phyloP scores from a whole-genome alignment of 2,329 filamentous ascomycete genomes.

The Neonectria ditissima region DNA sequence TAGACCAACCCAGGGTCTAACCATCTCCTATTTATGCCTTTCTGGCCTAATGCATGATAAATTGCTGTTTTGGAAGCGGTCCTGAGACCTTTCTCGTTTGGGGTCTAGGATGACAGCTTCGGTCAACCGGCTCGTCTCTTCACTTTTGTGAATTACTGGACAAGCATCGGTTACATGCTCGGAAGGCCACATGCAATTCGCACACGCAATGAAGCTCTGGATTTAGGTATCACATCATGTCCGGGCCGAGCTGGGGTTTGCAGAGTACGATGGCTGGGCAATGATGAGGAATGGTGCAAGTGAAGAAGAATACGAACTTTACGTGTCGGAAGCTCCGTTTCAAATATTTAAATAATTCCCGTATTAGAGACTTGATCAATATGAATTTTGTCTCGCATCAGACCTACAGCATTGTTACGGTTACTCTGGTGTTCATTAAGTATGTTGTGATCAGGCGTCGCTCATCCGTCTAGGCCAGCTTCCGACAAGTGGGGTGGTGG shows the following conservation, averaged over 20 bases:
- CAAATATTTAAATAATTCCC: background rate
- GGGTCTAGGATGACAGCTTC: background rate
- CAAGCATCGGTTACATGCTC: background rate
- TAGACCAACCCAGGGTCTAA: background rate
- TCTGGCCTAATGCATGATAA: background rate
- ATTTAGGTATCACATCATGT: slow-evolving; percentile 21
- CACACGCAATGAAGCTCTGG: slow-evolving; percentile 15
- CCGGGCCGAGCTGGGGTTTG: slow-evolving; percentile 6
- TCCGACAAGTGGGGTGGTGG: background rate
- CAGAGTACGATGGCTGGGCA: slow-evolving; percentile 7
- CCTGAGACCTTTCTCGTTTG: background rate
- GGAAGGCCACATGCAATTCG: slow-evolving; percentile 2
- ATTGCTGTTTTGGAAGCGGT: background rate
- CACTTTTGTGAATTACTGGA: background rate
- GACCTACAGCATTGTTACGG: too few species aligned
- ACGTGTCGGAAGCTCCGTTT: background rate
- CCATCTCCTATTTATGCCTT: background rate
- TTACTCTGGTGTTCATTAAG: background rate
- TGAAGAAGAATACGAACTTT: slow-evolving; percentile 13
- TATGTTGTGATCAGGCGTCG: background rate
- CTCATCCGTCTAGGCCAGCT: background rate
- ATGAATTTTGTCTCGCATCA: background rate
- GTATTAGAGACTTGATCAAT: background rate
- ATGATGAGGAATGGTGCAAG: slow-evolving; percentile 4
- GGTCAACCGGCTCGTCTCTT: background rate